These are phyloP conservation scores for Colletotrichum australisinense DNA, from an alignment of 2,329 filamentous ascomycete genomes.

Conservation along the genomic window DNA sequence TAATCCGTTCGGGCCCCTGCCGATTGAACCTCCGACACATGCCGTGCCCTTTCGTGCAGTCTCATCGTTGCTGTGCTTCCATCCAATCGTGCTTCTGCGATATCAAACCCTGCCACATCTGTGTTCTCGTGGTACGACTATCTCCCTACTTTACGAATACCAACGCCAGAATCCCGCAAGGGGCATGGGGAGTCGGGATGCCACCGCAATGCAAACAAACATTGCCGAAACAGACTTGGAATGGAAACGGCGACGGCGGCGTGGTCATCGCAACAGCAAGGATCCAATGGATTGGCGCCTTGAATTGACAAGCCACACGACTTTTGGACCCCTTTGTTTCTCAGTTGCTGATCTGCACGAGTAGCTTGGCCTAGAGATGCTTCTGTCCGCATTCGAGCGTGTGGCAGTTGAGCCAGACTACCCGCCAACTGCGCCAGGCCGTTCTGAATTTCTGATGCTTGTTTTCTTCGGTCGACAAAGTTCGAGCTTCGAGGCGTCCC, in stretches of 20 bases:
- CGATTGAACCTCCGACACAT: not conserved
- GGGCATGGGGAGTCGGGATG: not conserved
- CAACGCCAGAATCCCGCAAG: not conserved
- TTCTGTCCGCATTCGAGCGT: not conserved
- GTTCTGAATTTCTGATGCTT: not conserved
- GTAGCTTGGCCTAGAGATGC: not conserved
- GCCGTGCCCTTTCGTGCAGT: not conserved
- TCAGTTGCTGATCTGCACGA: not conserved
- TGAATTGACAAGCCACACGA: not conserved
- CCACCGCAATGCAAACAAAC: not conserved
- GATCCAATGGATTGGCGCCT: not conserved
- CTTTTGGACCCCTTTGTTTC: conserved; percentile 16
- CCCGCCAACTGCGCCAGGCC: not conserved
- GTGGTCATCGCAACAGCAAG: not conserved
- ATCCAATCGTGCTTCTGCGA: not conserved
- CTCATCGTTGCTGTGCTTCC: not conserved
- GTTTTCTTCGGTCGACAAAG: not conserved
- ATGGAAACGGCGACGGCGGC: not conserved
- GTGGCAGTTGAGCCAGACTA: not conserved
- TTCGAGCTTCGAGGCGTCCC: not conserved
- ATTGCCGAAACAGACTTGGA: not conserved
- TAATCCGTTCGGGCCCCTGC: not conserved
- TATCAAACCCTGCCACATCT: not conserved
- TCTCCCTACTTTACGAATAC: not conserved
- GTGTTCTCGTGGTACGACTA: not conserved